Evolutionary conservation across 2,329 filamentous ascomycete genomes (phyloP).

Genomic region (Talaromyces sp.): DNA sequence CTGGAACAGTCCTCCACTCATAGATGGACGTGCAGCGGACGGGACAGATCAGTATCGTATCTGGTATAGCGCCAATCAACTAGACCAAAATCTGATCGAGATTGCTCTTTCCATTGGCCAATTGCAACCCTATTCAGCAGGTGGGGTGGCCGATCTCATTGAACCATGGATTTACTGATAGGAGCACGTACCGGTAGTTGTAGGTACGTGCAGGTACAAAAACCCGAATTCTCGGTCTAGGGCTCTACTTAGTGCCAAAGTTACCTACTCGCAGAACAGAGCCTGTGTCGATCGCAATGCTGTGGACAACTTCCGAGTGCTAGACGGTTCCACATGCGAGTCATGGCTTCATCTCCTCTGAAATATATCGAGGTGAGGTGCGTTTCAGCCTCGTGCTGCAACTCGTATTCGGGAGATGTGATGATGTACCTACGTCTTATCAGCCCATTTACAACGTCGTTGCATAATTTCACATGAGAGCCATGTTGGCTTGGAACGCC

Average conservation of each 20-base stretch:
- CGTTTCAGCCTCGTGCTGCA: neutral
- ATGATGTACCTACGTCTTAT: no score
- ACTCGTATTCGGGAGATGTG: no score
- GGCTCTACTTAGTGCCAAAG: neutral
- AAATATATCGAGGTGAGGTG: neutral
- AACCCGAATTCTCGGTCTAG: neutral
- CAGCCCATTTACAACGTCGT: no score
- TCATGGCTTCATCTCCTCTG: neutral
- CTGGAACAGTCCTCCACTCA: neutral
- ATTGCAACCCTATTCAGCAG: no score
- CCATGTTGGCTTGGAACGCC: no score
- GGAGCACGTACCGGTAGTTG: neutral
- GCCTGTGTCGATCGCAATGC: neutral
- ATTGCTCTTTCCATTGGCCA: neutral
- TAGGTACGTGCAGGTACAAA: neutral
- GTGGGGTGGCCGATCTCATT: neutral
- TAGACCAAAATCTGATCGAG: neutral
- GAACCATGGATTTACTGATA: neutral
- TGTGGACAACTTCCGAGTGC: no score
- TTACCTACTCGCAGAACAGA: neutral
- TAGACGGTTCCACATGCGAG: neutral
- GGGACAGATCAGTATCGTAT: neutral
- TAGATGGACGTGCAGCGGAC: neutral
- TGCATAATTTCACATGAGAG: no score
- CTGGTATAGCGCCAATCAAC: neutral